phyloP scores from a whole-genome alignment of 2,329 filamentous ascomycete species.

The Hypomyces rosellus region DNA sequence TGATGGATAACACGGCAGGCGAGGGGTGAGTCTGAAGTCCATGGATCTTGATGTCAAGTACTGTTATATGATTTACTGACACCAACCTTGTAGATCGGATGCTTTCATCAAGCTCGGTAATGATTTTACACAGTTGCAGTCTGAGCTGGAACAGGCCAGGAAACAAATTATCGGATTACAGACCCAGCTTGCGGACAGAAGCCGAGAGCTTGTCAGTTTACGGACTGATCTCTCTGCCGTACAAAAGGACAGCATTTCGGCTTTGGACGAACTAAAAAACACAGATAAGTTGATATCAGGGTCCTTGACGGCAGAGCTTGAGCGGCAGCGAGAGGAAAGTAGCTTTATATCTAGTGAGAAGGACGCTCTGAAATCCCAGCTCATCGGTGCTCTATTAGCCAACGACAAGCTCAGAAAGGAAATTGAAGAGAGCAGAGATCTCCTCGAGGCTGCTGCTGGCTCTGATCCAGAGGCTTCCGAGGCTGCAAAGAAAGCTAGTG shows the following conservation, averaged over 20 bases:
- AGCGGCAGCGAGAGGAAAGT: constrained; percentile 46
- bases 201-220: constrained; percentile 48
- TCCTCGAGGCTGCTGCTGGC: constrained; percentile 32
- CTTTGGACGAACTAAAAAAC: constrained; percentile 52
- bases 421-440: constrained; percentile 39
- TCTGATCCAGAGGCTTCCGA: constrained; percentile 30
- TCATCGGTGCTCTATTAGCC: constrained; percentile 52
- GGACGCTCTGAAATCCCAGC: constrained; percentile 52
- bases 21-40: constrained; percentile 47
- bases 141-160: constrained; percentile 43
- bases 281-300: constrained; percentile 53
- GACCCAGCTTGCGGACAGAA: constrained; percentile 43
- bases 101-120: constrained; percentile 47
- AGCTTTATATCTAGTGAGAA: constrained; percentile 44
- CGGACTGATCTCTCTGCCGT: constrained; percentile 50
- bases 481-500: constrained; percentile 35
- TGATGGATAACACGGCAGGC: constrained; percentile 44
- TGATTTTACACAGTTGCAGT: constrained; percentile 37
- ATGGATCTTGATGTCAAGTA: neutral
- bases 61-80: constrained; percentile 38
- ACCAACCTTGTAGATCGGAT: constrained; percentile 42
- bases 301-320: constrained; percentile 53
- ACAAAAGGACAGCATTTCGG: constrained; percentile 47
- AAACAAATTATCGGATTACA: constrained; percentile 39
- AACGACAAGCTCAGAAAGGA: constrained; percentile 55